Evolutionary conservation across 129 eudicot genomes (phyloP).

Genomic region (Artemisia tridentata): DNA sequence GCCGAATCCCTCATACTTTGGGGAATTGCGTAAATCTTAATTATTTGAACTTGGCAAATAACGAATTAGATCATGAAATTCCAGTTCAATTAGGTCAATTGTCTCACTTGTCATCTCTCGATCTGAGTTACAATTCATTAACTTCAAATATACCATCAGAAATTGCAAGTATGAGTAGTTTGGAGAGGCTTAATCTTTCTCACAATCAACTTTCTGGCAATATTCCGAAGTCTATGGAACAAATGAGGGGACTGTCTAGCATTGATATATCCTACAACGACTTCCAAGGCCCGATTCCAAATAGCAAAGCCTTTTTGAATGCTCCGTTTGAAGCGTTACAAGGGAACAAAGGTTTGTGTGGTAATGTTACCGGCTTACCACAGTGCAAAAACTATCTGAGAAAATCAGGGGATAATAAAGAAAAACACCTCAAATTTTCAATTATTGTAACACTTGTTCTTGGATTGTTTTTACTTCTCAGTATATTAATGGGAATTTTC

Average conservation of each 20-base stretch:
- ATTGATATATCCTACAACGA: neutral
- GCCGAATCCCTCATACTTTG: neutral
- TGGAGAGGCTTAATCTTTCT: neutral
- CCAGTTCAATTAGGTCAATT: neutral
- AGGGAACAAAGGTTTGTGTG: neutral
- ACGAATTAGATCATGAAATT: neutral
- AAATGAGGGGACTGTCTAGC: neutral
- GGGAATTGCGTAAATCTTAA: neutral
- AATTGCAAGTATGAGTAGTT: neutral
- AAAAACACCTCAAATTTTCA: neutral
- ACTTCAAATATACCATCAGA: neutral
- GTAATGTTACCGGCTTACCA: neutral
- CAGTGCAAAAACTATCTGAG: neutral
- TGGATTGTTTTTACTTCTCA: neutral
- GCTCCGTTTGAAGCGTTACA: neutral
- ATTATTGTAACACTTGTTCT: neutral
- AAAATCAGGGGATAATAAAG: neutral
- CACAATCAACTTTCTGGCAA: neutral
- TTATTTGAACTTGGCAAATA: neutral
- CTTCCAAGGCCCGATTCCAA: neutral
- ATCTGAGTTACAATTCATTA: neutral
- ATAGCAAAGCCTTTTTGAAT: neutral
- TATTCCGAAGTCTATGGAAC: neutral
- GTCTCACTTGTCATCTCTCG: neutral
- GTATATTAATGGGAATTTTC: neutral